Base-by-base conservation (phyloP, 2,329 filamentous ascomycete genomes). In the Xylaria sp. region DNA sequence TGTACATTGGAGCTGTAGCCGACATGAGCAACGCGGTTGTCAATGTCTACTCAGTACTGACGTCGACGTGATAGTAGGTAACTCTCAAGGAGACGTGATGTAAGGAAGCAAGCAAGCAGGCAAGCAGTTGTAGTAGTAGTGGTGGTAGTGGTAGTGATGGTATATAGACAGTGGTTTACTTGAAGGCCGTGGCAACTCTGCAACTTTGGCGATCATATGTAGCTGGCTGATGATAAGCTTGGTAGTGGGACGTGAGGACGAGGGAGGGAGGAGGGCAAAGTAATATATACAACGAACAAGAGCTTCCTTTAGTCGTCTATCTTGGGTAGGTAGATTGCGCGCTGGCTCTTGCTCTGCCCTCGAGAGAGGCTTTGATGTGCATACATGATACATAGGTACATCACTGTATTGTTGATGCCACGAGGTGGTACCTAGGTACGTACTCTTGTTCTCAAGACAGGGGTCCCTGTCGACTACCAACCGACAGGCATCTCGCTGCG, bases 1-100 rank as follows among this genome's bases (percentile, higher is more conserved):
- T 74, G 75, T 81, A 84, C 82, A 84, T 84, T 54, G 74, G 67
- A 64, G 65, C 64, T 54, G 74, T 66, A 64, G 65, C 64, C 65
- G 61, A 71, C 71, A 67, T 70, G 65, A 62, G 64, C 61, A 36
- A 68, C 58, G 17, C 4, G 30, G 8, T n/a, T 30, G 12, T 53
- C 17, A n/a, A 17, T 57, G 42, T 64, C 19, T 50, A n/a, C 34
- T 67, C 21, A 12, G 48, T 27, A 27, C 24, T 27, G 24, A 27
- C 24, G 24, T 59, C 57, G 61, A 60, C 32, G 47, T 51, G 17
- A 32, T 12, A 47, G 58, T 2, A 27, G 56, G 54, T 1, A 27
- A 53, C 36, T 42, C 36, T 19, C 54, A 60, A 59, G 45, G 24
- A n/a, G 53, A 54, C 21, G 34, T 24, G 42, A 17, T 47, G 47